Evolutionary conservation across 768 basidiomycete genomes (phyloP).

Genomic region (Multifurca ochricompacta): DNA sequence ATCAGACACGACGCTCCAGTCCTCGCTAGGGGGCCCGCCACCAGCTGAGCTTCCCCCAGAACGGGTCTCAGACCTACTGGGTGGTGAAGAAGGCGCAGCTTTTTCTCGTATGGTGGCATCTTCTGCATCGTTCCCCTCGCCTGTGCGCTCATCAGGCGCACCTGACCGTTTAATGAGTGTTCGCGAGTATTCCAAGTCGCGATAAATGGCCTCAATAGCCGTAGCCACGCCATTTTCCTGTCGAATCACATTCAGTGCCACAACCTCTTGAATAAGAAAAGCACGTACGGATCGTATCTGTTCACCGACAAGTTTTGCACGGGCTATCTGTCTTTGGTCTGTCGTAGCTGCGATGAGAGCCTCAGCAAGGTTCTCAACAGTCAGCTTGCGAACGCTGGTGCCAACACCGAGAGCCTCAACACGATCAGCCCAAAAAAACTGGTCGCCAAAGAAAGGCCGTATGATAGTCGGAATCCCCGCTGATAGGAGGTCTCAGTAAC

Average conservation of each 20-base stretch:
- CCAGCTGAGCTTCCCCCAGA: conserved; percentile 31
- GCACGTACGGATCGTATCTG: conserved; percentile 68
- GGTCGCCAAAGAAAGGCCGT: conserved; percentile 96
- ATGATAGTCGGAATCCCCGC: conserved; percentile 95
- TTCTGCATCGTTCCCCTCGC: conserved; percentile 28
- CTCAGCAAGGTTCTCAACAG: conserved; percentile 65
- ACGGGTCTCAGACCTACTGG: conserved; percentile 17
- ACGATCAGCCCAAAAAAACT: conserved; percentile 96
- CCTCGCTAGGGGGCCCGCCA: conserved; percentile 59
- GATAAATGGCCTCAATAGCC: conserved; percentile 92
- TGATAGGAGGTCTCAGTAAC: conserved; percentile 25
- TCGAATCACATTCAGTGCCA: neutral
- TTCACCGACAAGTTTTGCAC: conserved; percentile 79
- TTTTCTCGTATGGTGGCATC: conserved; percentile 30
- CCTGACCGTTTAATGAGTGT: conserved; percentile 64
- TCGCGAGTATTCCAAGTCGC: conserved; percentile 91
- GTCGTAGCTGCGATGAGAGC: conserved; percentile 79
- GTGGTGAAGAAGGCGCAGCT: conserved; percentile 14
- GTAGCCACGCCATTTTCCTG: conserved; percentile 93
- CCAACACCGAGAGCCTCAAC: conserved; percentile 96
- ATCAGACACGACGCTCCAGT: conserved; percentile 86
- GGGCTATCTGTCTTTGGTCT: conserved; percentile 80
- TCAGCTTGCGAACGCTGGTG: conserved; percentile 79
- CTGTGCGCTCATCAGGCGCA: conserved; percentile 18
- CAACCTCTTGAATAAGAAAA: neutral